Evolutionary conservation across 2,329 filamentous ascomycete species (phyloP), one percentile per base, ranked within the genome.

Genomic region (Furcasterigmium furcatum): DNA sequence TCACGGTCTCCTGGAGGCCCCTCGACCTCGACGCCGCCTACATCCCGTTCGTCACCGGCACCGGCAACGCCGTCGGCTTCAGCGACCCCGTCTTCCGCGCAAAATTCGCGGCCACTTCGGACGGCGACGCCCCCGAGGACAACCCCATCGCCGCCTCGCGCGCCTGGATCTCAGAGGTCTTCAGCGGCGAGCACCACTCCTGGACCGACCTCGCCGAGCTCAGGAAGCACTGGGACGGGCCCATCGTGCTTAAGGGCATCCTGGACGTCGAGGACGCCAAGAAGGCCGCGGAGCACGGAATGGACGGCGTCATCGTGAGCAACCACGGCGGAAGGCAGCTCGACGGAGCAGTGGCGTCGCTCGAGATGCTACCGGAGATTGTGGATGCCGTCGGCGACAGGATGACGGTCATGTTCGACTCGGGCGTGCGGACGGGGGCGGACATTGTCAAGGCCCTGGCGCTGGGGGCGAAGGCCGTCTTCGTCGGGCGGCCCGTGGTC

Each of bases 151-250:
- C 73, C 48, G 80, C 79, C 2, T 73, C 73, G 4, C 58, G 64
- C 13, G 69, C 71, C 41, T 85, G 80, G 80, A 65, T 73, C 22
- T 58, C 63, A 27, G 70, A 73, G 43, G 68, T 76, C 12, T 82
- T 81, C 48, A 72, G 75, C 1, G 73, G 76, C 0, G 62, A 63
- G 13, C 69, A 72, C 36, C 79, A 80, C 52, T 68, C 70, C 1
- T 88, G 84, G 85, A 75, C 80, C 2, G 71, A 88, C 30, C 60
- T 88, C 29, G 66, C 68, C n/a, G 67, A 79, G 40, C 56, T 88
- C 50, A 71, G 76, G 51, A 66, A 76, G 53, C 60, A 82, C 47
- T 87, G 83, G 80, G 71, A 79, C 48, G 82, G 82, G 0, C 80
- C 82, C 0, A 79, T 89, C 43, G 55, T 65, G 4, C 49, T 66